Percentiles rank a stretch among this genome's conserved stretches.
These are phyloP conservation scores for Aaosphaeria pasadenensis DNA, from an alignment of 2,329 filamentous ascomycete species.

Conservation along the genomic window DNA sequence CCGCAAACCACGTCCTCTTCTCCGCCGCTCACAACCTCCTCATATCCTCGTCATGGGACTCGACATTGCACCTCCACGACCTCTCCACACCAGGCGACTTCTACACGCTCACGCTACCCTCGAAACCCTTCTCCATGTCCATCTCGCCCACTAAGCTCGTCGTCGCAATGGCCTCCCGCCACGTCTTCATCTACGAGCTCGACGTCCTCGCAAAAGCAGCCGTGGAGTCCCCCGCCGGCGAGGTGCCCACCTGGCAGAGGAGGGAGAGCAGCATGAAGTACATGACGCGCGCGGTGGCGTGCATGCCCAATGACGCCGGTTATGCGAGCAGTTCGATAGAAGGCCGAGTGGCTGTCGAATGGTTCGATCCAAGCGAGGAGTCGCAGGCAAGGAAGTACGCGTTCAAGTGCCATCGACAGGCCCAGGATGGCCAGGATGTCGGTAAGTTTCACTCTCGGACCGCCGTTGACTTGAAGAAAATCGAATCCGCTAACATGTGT, in stretches of 20 bases:
- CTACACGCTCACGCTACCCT: conserved; percentile 69
- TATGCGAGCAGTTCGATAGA: conserved; percentile 94
- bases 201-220: conserved; percentile 54
- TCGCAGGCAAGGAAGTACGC: conserved; percentile 94
- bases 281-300: conserved; percentile 87
- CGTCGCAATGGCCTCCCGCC: conserved; percentile 89
- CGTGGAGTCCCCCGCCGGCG: conserved; percentile 31
- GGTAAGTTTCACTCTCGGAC: too few relatives aligned
- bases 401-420: conserved; percentile 95
- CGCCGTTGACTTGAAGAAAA: too few relatives aligned
- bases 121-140: conserved; percentile 84
- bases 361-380: conserved; percentile 87
- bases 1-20: conserved; percentile 82
- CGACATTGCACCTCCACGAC: conserved; percentile 81
- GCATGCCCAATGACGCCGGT: conserved; percentile 94
- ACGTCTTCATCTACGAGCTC: conserved; percentile 94
- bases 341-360: conserved; percentile 92
- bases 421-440: conserved; percentile 68
- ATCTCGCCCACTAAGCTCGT: conserved; percentile 81
- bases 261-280: conserved; percentile 94
- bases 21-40: conserved; percentile 72
- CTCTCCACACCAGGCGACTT: conserved; percentile 53
- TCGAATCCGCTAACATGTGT: too few relatives aligned
- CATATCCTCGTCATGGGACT: conserved; percentile 91
- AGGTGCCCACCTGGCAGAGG: conserved; percentile 82